Conservation (phyloP, 2,329 filamentous ascomycete genomes). For the Botryotinia convoluta region DNA sequence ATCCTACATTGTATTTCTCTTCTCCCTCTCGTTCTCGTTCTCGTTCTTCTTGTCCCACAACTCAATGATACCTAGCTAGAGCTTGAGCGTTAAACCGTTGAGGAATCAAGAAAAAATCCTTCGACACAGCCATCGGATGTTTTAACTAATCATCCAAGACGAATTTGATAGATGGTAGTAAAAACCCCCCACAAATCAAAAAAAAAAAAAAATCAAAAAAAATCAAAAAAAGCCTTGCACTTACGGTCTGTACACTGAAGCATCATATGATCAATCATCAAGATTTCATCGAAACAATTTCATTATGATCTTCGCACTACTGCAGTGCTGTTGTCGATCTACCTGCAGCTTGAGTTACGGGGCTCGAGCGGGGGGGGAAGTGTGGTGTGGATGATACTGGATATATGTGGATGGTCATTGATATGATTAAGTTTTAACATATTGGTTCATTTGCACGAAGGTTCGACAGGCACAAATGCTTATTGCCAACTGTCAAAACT, state of each 20-base stretch:
- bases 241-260: not conserved
- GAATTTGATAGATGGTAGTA: not conserved
- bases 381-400: not conserved
- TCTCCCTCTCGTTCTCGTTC: not conserved
- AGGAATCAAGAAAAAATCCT: not conserved
- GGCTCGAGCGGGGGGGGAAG: not conserved
- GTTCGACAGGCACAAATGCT: slow-evolving; percentile 1
- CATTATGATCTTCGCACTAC: slow-evolving; percentile 4
- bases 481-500: slow-evolving; percentile 4
- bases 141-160: not conserved
- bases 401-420: not conserved
- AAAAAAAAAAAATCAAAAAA: not conserved
- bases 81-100: not conserved
- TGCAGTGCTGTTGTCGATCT: slow-evolving; percentile 10
- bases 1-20: not conserved
- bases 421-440: not conserved
- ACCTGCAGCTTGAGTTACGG: not conserved
- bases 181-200: not conserved
- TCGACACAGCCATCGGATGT: not conserved
- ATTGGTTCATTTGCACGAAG: not conserved
- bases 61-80: not conserved
- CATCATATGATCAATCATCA: slow-evolving; percentile 12
- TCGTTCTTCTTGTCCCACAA: not conserved
- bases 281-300: slow-evolving; percentile 1
- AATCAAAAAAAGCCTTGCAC: too few species aligned